Evolutionary conservation across 495 filamentous ascomycete species (phyloP), one percentile per base, ranked within the genome.

Genomic region (Copromyces sp.): DNA sequence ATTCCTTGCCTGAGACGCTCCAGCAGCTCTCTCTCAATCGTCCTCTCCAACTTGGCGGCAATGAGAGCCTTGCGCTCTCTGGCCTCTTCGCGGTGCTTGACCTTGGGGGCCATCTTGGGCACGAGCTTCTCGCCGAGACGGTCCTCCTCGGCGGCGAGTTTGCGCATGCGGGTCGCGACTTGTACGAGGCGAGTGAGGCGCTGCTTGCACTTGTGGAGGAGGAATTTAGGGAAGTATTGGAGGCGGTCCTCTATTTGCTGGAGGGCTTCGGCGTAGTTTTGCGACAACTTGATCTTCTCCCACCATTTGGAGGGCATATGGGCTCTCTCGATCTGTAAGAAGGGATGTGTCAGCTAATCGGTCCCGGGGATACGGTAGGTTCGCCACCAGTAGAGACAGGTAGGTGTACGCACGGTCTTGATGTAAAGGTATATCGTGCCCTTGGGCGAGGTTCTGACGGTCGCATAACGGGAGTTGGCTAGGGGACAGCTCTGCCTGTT

Each of bases 191-290:
- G 87, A 24, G 95, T 99, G 35, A 99, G 87, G 73, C 95, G 91
- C 84, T 99, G 95, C 84, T 99, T 99, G 89, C 94, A 97, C 83
- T 97, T 97, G 84, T 98, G 96, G 69, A 93, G 82, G 73, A 98
- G 83, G 81, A 97, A 97, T 79, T 97, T 97, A 38, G 95, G 95
- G 91, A 94, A 98, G 87, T 97, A 98, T 76, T 94, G 91, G 68
- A 99, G 87, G 11, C 91, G 87, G 74, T 92, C 88, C 78, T 98
- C 96, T 75, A 99, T 90, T 80, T 97, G 94, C 72, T 77, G 65
- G 9, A 98, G 87, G 0, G 95, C 96, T 74, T 92, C 90, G 53
- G 90, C 88, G 82, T 99, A 98, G 87, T 97, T 97, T 73, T 88
- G 85, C 3, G 94, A 95, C 14, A 99, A 85, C 77, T 93, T 92